Base-by-base conservation (phyloP, 2,329 filamentous ascomycete genomes). In the Capronia coronata region DNA sequence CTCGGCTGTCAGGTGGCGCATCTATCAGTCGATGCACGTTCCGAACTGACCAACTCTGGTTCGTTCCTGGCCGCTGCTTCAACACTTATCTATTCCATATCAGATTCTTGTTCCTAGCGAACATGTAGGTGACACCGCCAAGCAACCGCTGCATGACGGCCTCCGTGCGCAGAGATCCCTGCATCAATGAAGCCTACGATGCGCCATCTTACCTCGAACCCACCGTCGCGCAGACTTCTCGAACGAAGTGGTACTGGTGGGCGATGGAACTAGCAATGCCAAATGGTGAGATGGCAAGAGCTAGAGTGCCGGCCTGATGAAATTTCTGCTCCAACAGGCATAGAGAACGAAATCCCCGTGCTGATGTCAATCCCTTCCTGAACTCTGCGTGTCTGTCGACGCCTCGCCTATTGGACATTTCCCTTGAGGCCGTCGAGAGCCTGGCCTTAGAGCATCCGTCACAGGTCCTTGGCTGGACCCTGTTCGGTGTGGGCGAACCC, bases 161-260 rank as follows among this genome's bases (percentile, higher is more conserved):
- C n/a, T n/a, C n/a, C n/a, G n/a, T n/a, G n/a, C n/a, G n/a, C n/a
- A n/a, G n/a, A n/a, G n/a, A n/a, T n/a, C n/a, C n/a, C n/a, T n/a
- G n/a, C n/a, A n/a, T n/a, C n/a, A n/a, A n/a, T n/a, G n/a, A n/a
- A n/a, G n/a, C n/a, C n/a, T 13, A n/a, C 8, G 25, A 34, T 18
- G 34, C n/a, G 16, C n/a, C 14, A 9, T 37, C 14, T 37, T 19
- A 32, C 7, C 29, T 19, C 16, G 32, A 18, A 11, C 14, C 34
- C 34, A 37, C 34, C 34, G 14, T 11, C 14, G 14, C 13, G 14
- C 34, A 40, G 30, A 44, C 45, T 54, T 54, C 52, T 54, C 52
- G 52, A 54, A 54, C 43, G 38, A 48, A 45, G 29, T 23, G 48
- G 51, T 21, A 23, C 45, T 41, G 16, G 13, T 19, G 48, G 42